Conservation (phyloP, 768 basidiomycete species). For the Leccinum boreale region DNA sequence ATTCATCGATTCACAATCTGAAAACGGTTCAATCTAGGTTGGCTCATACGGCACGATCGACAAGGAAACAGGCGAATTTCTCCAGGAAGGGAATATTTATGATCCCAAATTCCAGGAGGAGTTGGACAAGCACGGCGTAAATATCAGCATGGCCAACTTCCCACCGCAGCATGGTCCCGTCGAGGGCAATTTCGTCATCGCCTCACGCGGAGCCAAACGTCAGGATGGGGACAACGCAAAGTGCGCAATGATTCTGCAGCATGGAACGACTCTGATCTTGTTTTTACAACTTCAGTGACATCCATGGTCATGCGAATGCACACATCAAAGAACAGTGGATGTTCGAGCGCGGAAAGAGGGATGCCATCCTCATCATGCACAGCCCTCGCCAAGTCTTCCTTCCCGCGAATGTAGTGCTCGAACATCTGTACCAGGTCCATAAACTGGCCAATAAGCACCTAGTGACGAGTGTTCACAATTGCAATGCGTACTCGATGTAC, state of each 20-base stretch:
- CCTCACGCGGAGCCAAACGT: constrained; percentile 16
- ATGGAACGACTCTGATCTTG: background rate
- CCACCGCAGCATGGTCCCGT: constrained; percentile 13
- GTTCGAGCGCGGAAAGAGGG: constrained; percentile 26
- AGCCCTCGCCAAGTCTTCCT: constrained; percentile 22
- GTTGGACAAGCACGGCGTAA: constrained; percentile 11
- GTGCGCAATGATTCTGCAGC: constrained; percentile 11
- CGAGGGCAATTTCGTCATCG: constrained; percentile 24
- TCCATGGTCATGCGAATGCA: constrained; percentile 21
- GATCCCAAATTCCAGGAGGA: constrained; percentile 19
- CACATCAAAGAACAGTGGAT: constrained; percentile 32
- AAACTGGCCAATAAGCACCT: constrained; percentile 28
- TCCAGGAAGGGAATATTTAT: constrained; percentile 35
- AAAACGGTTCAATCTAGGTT: constrained; percentile 20
- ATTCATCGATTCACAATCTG: background rate
- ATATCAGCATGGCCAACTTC: constrained; percentile 14
- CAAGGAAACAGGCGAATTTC: constrained; percentile 29
- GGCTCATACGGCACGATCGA: constrained; percentile 36
- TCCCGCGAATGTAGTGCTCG: constrained; percentile 21
- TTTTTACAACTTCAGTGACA: constrained; percentile 1
- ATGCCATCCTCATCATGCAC: constrained; percentile 33
- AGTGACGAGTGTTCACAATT: constrained; percentile 30
- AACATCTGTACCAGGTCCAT: constrained; percentile 23
- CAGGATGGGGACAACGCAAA: constrained; percentile 10
- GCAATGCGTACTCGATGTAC: constrained; percentile 34